Evolutionary conservation across 805 yeast species (phyloP), one percentile per base, ranked within the genome.

Genomic region (Candida ficus): DNA sequence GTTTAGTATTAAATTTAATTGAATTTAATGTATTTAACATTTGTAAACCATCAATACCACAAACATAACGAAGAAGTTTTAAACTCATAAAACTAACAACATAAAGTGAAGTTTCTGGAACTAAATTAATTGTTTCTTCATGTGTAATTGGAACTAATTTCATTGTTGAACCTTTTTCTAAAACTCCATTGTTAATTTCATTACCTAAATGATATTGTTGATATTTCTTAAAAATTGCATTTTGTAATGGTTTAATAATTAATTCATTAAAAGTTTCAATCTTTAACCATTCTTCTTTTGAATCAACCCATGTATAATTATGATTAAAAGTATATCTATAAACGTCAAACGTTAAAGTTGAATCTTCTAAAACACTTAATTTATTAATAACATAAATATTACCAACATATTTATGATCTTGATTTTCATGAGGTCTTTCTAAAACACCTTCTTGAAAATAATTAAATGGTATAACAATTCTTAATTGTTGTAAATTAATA

Each of bases 331-430:
- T 36, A 34, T 48, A 49, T 37, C 58, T 49, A 9, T 44, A 33
- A 28, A 42, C 47, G 11, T 47, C 37, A 39, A 46, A 54, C 7
- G 44, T 44, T 30, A 54, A 29, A 39, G 52, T 46, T 16, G 51
- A 47, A 20, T 54, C 57, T 5, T 46, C 47, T 28, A 49, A 35
- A 0, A 53, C 46, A 7, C 34, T 43, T 39, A 54, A 51, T 6
- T 44, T 39, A 30, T 42, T 50, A 3, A 54, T 21, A 9, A 53
- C 46, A 25, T 52, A 48, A 17, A 54, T 37, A 25, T 55, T 55
- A 4, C 58, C 60, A 16, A 55, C 57, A 26, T 53, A 55, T 33
- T 50, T 55, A 29, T 49, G 53, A 5, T 47, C 27, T 26, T 49
- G 56, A 33, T 50, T 39, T 28, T 53, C 57, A 30, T 50, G 50